Base-by-base conservation (phyloP, 176 grass and related monocot genomes). In the Pharus latifolius region DNA sequence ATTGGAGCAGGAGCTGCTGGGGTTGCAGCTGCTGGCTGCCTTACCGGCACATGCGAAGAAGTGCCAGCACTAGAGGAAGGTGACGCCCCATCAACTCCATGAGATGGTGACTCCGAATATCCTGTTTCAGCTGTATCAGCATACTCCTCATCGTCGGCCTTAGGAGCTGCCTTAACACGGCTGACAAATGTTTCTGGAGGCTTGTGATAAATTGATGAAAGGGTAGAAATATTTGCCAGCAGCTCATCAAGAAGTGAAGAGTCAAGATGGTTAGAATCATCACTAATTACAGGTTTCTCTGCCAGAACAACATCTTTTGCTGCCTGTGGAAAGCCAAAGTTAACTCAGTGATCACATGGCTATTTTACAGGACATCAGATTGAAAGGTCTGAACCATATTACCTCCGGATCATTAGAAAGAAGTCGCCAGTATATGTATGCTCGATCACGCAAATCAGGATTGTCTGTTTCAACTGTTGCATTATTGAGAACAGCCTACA, bases 371-470 rank as follows among this genome's bases (percentile, higher is more conserved):
- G 72, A 44, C 30, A 49, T 19, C 34, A 16, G 33, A 75, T 20
- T 8, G 66, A n/a, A 76, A 71, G 69, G 33, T 18, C 30, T 11
- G 38, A 44, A 67, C 59, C 53, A 63, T 8, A 23, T 68, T 94
- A 99, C 95, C 95, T 99, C 95, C 23, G 95, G 95, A 75, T 99
- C 95, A 60, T 87, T 99, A 69, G 95, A 99, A 79, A 99, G 90
- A 88, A 99, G 95, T 74, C 95, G 90, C 95, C 95, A 99, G 65
- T 99, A 99, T 80, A 99, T 99, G 76, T 99, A 99, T 43, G 95
- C 95, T 56, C 95, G 87, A 58, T 99, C 95, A 6, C 95, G 79
- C 82, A 99, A 74, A 86, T 99, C 95, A 49, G 95, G 95, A 72
- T 99, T 99, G 69, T 99, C 95, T 10, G 95, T 99, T 80, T 99